Evolutionary conservation across 2,329 filamentous ascomycete genomes (phyloP), one percentile per base, ranked within the genome.

Genomic region (Fusarium sp.): DNA sequence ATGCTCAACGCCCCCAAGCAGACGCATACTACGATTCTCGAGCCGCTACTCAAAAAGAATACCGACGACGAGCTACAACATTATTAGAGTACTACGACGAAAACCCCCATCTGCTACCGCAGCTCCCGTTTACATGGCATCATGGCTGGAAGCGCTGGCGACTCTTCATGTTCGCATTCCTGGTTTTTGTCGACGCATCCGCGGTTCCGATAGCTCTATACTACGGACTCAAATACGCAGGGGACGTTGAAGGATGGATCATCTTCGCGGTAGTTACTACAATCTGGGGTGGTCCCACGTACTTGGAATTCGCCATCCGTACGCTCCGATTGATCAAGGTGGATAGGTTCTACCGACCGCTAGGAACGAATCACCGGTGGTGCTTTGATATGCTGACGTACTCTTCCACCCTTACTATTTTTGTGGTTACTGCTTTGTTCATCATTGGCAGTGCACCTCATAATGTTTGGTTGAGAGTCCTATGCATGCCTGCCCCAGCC

Each of bases 281-380:
- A 39, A 86, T 88, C 68, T 88, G 86, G 81, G 86, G 86, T 61
- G 81, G 86, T 31, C 84, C 87, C n/a, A 87, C 86, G 10, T 87
- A 87, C 61, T 79, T 87, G 62, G 86, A 88, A 71, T 87, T 87
- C 63, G 85, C 79, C 31, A 79, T 87, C 50, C 83, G 86, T 15
- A 85, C 83, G 1, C 78, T 86, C 62, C 84, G 86, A 20, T 80
- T 88, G 55, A 83, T 87, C 55, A 82, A 83, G 69, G 83, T 83
- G 73, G 82, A 84, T 71, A 83, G 85, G 57, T 85, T 82, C 56
- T 88, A 86, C 75, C 83, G 86, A 4, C 86, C 86, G 0, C 74
- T 86, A n/a, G 85, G 85, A 36, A 84, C 83, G 49, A 72, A 80
- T 9, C 81, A 79, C 59, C 80, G 84, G 11, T 87, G 85, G 85